Base-by-base conservation (phyloP, 257 asterid genomes). In the Solanum etuberosum region DNA sequence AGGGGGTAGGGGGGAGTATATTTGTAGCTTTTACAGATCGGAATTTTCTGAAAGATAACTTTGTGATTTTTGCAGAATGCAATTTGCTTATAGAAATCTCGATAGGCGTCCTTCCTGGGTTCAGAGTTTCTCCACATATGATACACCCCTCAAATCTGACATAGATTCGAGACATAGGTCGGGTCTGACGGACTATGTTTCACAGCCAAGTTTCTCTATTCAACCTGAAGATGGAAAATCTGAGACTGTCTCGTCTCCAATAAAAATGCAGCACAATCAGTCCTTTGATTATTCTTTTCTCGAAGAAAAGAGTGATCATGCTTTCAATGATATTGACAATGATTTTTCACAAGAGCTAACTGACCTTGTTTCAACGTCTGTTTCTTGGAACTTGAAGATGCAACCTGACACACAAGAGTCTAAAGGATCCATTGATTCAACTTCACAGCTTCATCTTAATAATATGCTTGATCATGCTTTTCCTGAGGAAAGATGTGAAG, bases 191-290 rank as follows among this genome's bases (percentile, higher is more conserved):
- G 96, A 92, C 88, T 88, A 92, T 54, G 92, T 88, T 90, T 89
- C 91, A 82, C 90, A 89, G 86, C 91, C 94, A 46, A 93, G 92
- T 86, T 90, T 88, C 92, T 92, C 96, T 34, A 88, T 88, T 73
- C 92, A 92, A 88, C 92, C 91, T 73, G 95, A 92, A 90, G 98
- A 91, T 85, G 91, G 86, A 84, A 91, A 91, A 83, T 90, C 93
- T 54, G 93, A 90, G 88, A 92, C 95, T 57, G 87, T 91, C 72
- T 90, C 92, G 21, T 92, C 94, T 88, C 88, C 88, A 35, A 67
- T 87, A 78, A 93, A 90, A 90, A 91, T 89, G 88, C 91, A 89
- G 12, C 89, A 90, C 81, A 88, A 83, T 83, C 92, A 92, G 88
- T 92, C 89, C 85, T 88, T 89, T 67, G 92, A 92, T 87, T 93